phyloP scores from a whole-genome alignment of 2,329 filamentous ascomycete species.

The Pseudopithomyces maydicus region DNA sequence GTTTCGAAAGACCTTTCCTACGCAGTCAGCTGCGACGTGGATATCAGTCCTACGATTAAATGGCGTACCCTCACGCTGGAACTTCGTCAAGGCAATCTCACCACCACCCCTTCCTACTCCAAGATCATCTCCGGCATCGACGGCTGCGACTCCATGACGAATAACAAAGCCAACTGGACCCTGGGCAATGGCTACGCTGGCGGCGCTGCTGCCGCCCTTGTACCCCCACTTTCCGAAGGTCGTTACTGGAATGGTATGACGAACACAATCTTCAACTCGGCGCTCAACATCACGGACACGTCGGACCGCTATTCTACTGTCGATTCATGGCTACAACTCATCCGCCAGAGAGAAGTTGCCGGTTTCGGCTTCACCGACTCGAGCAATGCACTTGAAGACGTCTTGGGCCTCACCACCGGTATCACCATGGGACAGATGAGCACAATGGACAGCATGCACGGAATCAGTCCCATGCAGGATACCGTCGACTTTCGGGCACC shows the following conservation, averaged over 20 bases:
- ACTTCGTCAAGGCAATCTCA: slow-evolving; percentile 6
- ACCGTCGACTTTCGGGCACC: slow-evolving; percentile 1
- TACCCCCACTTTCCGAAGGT: slow-evolving; percentile 9
- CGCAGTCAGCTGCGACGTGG: slow-evolving; percentile 5
- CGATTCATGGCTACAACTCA: slow-evolving; percentile 2
- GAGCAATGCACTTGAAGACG: slow-evolving; percentile 9
- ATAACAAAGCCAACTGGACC: slow-evolving; percentile 1
- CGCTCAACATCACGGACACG: slow-evolving; percentile 6
- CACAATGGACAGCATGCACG: slow-evolving; percentile 1
- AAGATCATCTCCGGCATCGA: slow-evolving; percentile 6
- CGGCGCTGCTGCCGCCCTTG: slow-evolving; percentile 7
- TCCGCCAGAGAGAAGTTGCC: not conserved
- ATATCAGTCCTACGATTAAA: slow-evolving; percentile 8
- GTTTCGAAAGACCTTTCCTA: slow-evolving; percentile 1
- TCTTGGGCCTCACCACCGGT: slow-evolving; percentile 8
- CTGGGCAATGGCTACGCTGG: slow-evolving; percentile 8
- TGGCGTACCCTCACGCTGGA: slow-evolving; percentile 12
- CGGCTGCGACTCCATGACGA: not conserved
- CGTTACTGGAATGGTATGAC: slow-evolving; percentile 12
- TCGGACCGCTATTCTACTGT: slow-evolving; percentile 8
- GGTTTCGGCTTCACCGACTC: slow-evolving; percentile 8
- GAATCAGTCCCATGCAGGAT: not conserved
- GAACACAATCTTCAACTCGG: slow-evolving; percentile 8
- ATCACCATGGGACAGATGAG: slow-evolving; percentile 12
- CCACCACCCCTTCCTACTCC: slow-evolving; percentile 6